phyloP scores from a whole-genome alignment of 768 basidiomycete species.

The Hygrophoropsis aurantiaca region DNA sequence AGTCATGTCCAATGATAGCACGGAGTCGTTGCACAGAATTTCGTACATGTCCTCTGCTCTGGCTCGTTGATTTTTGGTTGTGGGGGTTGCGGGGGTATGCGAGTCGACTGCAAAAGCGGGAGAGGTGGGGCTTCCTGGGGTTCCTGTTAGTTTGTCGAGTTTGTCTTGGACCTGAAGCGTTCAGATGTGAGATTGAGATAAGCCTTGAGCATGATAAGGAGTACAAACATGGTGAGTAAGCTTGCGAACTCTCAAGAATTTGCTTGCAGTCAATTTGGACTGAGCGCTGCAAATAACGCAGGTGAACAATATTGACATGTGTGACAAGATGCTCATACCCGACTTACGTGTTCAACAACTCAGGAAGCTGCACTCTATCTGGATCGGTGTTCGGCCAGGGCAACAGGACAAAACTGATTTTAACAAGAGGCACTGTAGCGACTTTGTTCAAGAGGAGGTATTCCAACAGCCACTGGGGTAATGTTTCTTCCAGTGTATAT shows the following conservation, averaged over 20 bases:
- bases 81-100: conserved; percentile 33
- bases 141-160: conserved; percentile 54
- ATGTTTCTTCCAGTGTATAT: conserved; percentile 62
- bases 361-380: conserved; percentile 64
- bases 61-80: conserved; percentile 15
- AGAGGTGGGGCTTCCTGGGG: conserved; percentile 24
- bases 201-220: background rate
- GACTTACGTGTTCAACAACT: conserved; percentile 82
- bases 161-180: conserved; percentile 83
- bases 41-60: conserved; percentile 76
- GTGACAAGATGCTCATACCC: background rate
- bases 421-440: conserved; percentile 53
- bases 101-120: conserved; percentile 43
- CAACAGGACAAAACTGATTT: conserved; percentile 87
- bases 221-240: conserved; percentile 73
- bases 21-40: conserved; percentile 82
- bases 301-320: conserved; percentile 5
- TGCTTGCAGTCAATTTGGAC: conserved; percentile 85
- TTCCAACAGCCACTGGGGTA: conserved; percentile 90
- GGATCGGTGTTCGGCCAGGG: conserved; percentile 68
- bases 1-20: conserved; percentile 84
- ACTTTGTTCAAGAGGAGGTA: conserved; percentile 73
- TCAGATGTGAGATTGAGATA: conserved; percentile 10
- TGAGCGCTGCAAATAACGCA: conserved; percentile 67
- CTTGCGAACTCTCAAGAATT: conserved; percentile 83